Evolutionary conservation across 352 stramenopile genomes (phyloP).

Genomic region (Elongisporangium prolatum): DNA sequence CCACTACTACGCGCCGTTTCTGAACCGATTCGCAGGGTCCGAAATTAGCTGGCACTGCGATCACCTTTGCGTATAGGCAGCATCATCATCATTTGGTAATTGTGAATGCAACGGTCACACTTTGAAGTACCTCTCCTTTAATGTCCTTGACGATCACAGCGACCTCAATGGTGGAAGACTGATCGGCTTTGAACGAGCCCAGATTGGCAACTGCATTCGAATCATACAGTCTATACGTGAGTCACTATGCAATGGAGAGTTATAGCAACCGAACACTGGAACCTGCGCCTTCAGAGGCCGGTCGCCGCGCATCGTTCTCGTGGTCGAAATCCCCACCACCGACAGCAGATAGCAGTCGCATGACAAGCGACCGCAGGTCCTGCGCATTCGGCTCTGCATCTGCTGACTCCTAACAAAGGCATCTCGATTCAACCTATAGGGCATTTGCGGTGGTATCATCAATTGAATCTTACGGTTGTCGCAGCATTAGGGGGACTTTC

Average conservation of each 20-base stretch:
- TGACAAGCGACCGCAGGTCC: slow-evolving; percentile 39
- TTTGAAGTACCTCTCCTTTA: slow-evolving; percentile 51
- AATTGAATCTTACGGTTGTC: not conserved
- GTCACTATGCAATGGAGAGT: not conserved
- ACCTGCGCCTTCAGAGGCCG: slow-evolving; percentile 52
- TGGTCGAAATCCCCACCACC: slow-evolving; percentile 24
- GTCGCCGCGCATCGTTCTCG: slow-evolving; percentile 25
- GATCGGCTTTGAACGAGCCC: slow-evolving; percentile 59
- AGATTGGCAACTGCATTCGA: slow-evolving; percentile 38
- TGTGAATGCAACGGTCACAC: not conserved
- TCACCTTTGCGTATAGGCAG: slow-evolving; percentile 28
- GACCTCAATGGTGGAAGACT: slow-evolving; percentile 70
- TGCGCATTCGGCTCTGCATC: slow-evolving; percentile 13
- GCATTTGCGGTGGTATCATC: not conserved
- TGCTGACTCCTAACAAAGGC: not conserved
- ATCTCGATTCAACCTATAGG: not conserved
- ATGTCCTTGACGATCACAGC: slow-evolving; percentile 56
- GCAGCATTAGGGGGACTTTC: slow-evolving; percentile 12
- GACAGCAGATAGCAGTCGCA: slow-evolving; percentile 30
- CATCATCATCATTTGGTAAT: no score
- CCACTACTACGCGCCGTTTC: slow-evolving; percentile 32
- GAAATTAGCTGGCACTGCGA: slow-evolving; percentile 72
- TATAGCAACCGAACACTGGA: not conserved
- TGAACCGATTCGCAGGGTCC: slow-evolving; percentile 60
- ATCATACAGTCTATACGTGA: not conserved